Evolutionary conservation across 306 rosid genomes (phyloP), one percentile per base, ranked within the genome.

Genomic region (Arachis hypogaea): DNA sequence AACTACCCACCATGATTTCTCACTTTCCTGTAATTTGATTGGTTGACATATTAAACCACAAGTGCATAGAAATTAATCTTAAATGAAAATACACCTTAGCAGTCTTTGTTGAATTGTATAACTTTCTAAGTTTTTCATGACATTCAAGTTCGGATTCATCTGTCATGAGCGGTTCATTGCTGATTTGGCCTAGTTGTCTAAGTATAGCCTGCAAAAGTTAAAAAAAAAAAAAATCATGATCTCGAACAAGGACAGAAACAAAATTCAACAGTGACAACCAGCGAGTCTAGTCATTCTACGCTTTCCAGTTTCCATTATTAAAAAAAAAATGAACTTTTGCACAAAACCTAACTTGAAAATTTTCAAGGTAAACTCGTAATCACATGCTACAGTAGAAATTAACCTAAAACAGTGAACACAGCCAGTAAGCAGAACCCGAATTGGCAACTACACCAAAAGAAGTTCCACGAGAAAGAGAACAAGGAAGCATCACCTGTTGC

Each of bases 91-190:
- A 73, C 71, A 93, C 98, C 98, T 93, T 93, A 14, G 97, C 88
- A 2, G 89, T 75, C 82, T 87, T 87, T 0, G 98, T 91, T 45
- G 98, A 91, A 72, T 69, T 89, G 80, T 89, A 93, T 33, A 93
- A 85, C 77, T 82, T 90, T 33, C 76, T 84, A 84, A 93, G 97
- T 73, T 89, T 91, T 66, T 89, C 89, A 33, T 82, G 86, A 79
- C 92, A 91, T 75, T 86, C 85, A 72, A 82, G 66, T 75, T 93
- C 98, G 64, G 82, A 83, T 85, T 93, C 97, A 82, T 93, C 97
- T 14, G 86, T 73, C 85, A 77, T 56, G 33, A 81, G 76, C 9
- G 84, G 78, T 75, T 93, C 97, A 82, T 82, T 79, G 82, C 88
- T 77, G 51, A 93, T 85, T 74, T 80, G 90, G 60, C 97, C 96